Evolutionary conservation across 2,329 filamentous ascomycete species (phyloP).

Genomic region (Botrytis galanthina): DNA sequence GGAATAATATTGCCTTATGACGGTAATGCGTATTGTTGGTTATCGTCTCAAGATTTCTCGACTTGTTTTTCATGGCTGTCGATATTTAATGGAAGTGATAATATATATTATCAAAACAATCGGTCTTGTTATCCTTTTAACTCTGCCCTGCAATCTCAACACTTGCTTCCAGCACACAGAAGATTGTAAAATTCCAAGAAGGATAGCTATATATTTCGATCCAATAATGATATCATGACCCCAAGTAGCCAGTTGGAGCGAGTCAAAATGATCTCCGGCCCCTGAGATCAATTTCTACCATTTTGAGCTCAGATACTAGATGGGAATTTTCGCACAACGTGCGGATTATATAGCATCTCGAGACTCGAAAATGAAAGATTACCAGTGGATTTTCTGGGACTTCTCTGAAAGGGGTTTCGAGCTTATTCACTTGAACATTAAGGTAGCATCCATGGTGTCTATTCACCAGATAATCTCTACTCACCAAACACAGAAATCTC

Average conservation of each 20-base stretch:
- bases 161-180: too few species aligned
- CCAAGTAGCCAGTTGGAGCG: too few species aligned
- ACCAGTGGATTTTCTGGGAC: neutral
- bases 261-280: accelerated
- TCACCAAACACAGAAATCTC: too few species aligned
- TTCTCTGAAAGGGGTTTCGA: neutral
- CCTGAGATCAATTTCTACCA: accelerated
- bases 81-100: too few species aligned
- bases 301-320: neutral
- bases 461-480: neutral
- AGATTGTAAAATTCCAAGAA: too few species aligned
- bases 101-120: too few species aligned
- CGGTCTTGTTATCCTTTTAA: too few species aligned
- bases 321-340: neutral
- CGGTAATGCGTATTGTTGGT: too few species aligned
- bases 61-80: too few species aligned
- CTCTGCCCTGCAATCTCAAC: too few species aligned
- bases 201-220: too few species aligned
- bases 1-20: accelerated
- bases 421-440: neutral
- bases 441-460: accelerated
- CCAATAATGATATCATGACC: too few species aligned
- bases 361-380: neutral
- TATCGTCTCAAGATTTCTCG: neutral
- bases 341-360: neutral